A percentile compares a stretch with the other conserved stretches of the same genome.
Evolutionary conservation across 2,329 filamentous ascomycete genomes (phyloP).

Genomic region (Claviceps sp.): DNA sequence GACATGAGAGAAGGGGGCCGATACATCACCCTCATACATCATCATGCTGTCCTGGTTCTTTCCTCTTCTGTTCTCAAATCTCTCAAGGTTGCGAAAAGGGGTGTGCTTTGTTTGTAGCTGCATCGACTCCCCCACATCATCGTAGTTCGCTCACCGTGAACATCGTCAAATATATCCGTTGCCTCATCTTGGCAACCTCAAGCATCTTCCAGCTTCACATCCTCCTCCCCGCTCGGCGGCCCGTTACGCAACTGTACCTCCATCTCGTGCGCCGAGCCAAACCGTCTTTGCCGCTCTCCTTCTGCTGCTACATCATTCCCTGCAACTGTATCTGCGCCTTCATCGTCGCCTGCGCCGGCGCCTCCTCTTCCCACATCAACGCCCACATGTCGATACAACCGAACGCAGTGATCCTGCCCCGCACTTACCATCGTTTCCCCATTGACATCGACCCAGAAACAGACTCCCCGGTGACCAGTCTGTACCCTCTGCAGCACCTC

Average conservation of each 20-base stretch:
- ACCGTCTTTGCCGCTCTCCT: no score
- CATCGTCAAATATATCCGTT: not conserved
- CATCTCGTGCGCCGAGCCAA: not conserved
- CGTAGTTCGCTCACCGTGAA: conserved; percentile 1
- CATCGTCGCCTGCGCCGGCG: no score
- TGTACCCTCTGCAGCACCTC: conserved; percentile 57
- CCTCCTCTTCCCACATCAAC: not conserved
- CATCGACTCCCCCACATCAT: not conserved
- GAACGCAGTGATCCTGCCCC: conserved; percentile 40
- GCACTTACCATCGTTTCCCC: conserved; percentile 43
- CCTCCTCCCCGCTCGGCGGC: conserved; percentile 5
- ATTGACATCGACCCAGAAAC: conserved; percentile 52
- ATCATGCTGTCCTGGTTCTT: no score
- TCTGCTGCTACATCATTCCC: not conserved
- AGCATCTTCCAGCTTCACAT: conserved; percentile 4
- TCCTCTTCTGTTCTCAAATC: no score
- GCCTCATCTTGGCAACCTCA: not conserved
- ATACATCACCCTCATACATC: no score
- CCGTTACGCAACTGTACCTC: conserved; percentile 2
- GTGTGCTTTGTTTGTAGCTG: no score
- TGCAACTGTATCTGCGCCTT: not conserved
- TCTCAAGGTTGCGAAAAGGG: no score
- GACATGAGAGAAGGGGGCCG: no score
- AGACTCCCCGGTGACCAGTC: conserved; percentile 38
- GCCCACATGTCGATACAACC: conserved; percentile 31